Evolutionary conservation across 352 stramenopile species (phyloP), one percentile per base, ranked within the genome.

Genomic region (Globisporangium emineosum): DNA sequence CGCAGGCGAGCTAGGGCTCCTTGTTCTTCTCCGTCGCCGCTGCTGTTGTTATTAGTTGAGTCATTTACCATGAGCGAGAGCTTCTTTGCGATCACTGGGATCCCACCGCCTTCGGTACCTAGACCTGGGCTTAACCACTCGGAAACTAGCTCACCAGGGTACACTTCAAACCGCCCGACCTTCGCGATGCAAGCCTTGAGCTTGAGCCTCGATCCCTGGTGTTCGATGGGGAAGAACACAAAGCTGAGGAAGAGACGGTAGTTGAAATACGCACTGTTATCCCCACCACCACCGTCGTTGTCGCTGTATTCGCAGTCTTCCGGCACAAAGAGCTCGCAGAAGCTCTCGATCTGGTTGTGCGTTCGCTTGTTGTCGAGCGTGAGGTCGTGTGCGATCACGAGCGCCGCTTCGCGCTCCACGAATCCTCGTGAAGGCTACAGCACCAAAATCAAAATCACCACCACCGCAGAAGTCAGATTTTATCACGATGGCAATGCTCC

Each of bases 191-290:
- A n/a, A 5, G 33, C 17, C 17, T 56, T 53, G 29, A 73, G 50
- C n/a, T 62, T 57, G 3, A 73, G 35, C 1, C 30, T 58, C 7
- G 65, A 47, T 0, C 30, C 5, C 8, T 69, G 29, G 1, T 59
- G 47, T n/a, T 62, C 71, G 4, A 81, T 54, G 2, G 78, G 81
- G 63, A 81, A 86, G 51, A 88, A 84, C 2, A 88, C n/a, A 21
- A 84, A 82, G 52, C 81, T 70, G 10, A 87, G 56, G 50, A 90
- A 84, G 17, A 79, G 23, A 1, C 33, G 27, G 25, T 88, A 90
- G 63, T 84, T 65, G 53, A 81, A 81, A 45, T 53, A 54, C 33
- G 59, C 27, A 29, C 65, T 12, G 7, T n/a, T n/a, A n/a, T n/a
- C n/a, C n/a, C 15, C 5, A 33, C 30, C 50, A 19, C 37, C 37